Conservation (phyloP, 352 stramenopile species). For the Plasmopara halstedii region DNA sequence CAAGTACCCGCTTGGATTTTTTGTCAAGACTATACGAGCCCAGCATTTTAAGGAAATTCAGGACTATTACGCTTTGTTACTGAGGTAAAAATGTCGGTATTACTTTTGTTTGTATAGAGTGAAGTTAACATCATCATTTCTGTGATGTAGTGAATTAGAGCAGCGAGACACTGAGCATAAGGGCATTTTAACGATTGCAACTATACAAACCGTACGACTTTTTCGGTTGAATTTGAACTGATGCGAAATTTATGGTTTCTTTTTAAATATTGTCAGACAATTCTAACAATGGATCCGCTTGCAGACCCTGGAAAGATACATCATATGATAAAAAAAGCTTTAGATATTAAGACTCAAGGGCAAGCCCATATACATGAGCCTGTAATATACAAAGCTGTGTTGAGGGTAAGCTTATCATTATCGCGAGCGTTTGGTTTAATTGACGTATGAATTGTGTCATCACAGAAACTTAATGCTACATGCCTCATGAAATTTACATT, state of each 20-base stretch:
- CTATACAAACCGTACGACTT: slow-evolving; percentile 11
- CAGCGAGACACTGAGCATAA: slow-evolving; percentile 35
- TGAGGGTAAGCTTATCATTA: slow-evolving; percentile 30
- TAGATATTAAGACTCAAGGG: slow-evolving; percentile 29
- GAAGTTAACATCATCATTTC: background rate
- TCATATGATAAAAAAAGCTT: slow-evolving; percentile 29
- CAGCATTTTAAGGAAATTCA: slow-evolving; percentile 84
- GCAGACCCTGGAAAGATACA: slow-evolving; percentile 26
- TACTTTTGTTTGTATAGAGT: background rate
- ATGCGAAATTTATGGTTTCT: background rate
- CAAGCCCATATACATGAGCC: slow-evolving; percentile 44
- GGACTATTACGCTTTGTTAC: slow-evolving; percentile 55
- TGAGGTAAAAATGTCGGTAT: slow-evolving; percentile 23
- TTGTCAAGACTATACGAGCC: slow-evolving; percentile 68
- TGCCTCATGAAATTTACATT: slow-evolving; percentile 73
- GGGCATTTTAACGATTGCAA: slow-evolving; percentile 35
- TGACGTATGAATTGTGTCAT: background rate
- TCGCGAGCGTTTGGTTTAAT: background rate
- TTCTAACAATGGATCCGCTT: slow-evolving; percentile 40
- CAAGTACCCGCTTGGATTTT: slow-evolving; percentile 54
- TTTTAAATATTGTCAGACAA: slow-evolving; percentile 8
- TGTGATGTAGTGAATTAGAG: slow-evolving; percentile 41
- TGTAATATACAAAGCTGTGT: slow-evolving; percentile 43
- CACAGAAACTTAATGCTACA: slow-evolving; percentile 55
- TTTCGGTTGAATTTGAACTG: background rate